A percentile compares a stretch with the other conserved stretches of the same genome.
Conservation (phyloP, 192 early-diverging fungal genomes). For the Entomortierella beljakovae region DNA sequence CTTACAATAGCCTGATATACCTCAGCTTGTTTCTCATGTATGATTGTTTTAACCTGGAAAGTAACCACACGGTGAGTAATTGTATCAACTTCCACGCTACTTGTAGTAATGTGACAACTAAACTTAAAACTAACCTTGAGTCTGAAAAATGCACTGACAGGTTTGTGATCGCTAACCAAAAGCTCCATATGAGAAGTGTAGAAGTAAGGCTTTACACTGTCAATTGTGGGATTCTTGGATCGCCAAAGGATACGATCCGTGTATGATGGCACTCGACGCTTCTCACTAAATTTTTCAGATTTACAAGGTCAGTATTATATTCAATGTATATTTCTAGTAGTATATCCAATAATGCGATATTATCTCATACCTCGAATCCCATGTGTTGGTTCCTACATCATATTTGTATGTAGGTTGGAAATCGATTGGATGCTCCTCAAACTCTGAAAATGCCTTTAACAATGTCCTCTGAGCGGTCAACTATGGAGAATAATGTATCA, state of each 20-base stretch:
- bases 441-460: conserved; percentile 83
- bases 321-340: too few species aligned
- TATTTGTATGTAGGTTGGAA: conserved; percentile 97
- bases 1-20: conserved; percentile 72
- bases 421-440: conserved; percentile 79
- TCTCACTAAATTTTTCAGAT: conserved; percentile 64
- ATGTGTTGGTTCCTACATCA: conserved; percentile 82
- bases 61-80: too few species aligned
- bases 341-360: background rate
- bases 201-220: conserved; percentile 60
- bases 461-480: conserved; percentile 72
- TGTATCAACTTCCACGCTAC: background rate
- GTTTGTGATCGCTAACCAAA: conserved; percentile 91
- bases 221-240: conserved; percentile 58
- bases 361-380: conserved; percentile 75
- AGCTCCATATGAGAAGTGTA: conserved; percentile 75
- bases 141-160: conserved; percentile 80
- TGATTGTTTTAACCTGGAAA: conserved; percentile 67
- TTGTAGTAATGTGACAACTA: background rate
- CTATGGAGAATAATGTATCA: conserved; percentile 26
- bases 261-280: conserved; percentile 88
- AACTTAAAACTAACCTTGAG: conserved; percentile 58
- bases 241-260: conserved; percentile 95
- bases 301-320: background rate
- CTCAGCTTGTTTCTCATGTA: conserved; percentile 64